Percentiles rank a stretch among this genome's conserved stretches.
Conservation (phyloP, 1,284 basidiomycete genomes). For the Agaricales sp. region DNA sequence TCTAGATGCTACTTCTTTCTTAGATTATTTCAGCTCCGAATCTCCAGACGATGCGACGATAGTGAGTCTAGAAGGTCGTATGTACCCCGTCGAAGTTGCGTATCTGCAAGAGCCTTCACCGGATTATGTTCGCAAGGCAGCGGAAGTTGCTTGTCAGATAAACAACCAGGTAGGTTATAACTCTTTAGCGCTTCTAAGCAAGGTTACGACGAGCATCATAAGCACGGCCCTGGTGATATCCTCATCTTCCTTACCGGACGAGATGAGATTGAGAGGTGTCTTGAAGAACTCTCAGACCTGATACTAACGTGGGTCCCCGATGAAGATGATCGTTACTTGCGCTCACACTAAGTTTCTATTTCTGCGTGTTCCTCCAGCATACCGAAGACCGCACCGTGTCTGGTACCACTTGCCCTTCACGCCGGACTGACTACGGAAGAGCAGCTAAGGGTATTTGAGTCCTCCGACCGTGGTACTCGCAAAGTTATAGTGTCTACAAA, state of each 20-base stretch:
- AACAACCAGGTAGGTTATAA: conserved; percentile 58
- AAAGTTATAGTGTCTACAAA: conserved; percentile 95
- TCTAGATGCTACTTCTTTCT: conserved; percentile 81
- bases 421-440: conserved; percentile 82
- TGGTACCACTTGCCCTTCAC: conserved; percentile 75
- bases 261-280: conserved; percentile 88
- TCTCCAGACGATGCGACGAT: conserved; percentile 55
- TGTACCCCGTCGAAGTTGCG: conserved; percentile 84
- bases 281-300: conserved; percentile 76
- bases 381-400: conserved; percentile 46
- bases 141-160: conserved; percentile 80
- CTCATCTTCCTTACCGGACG: conserved; percentile 94
- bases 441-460: conserved; percentile 78
- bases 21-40: conserved; percentile 76
- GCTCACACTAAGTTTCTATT: neutral
- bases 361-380: conserved; percentile 41
- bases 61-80: conserved; percentile 85
- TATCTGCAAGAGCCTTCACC: conserved; percentile 62
- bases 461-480: conserved; percentile 61
- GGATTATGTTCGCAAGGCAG: conserved; percentile 81
- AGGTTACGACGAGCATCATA: too few relatives aligned
- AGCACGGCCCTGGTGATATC: conserved; percentile 80
- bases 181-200: neutral
- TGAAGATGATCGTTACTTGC: neutral
- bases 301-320: conserved; percentile 50